phyloP scores from a whole-genome alignment of 228 moss, liverwort and hornwort genomes.

The Sphagnum magellanicum region DNA sequence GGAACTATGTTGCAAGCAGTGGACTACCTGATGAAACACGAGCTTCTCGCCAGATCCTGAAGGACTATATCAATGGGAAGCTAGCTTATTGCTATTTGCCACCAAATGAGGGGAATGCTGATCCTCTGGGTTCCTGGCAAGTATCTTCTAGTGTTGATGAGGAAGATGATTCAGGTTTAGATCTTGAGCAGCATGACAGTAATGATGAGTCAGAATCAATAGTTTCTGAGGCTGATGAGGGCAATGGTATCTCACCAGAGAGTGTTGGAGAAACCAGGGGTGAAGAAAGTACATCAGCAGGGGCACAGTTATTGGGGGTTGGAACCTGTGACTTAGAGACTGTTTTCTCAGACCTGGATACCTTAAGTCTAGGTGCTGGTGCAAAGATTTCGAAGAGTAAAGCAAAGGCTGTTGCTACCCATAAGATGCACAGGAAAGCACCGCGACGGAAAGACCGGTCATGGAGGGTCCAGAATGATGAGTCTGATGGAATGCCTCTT shows the following conservation, averaged over 20 bases:
- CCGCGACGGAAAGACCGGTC: slow-evolving; percentile 77
- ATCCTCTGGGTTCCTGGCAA: not conserved
- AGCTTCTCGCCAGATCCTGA: slow-evolving; percentile 34
- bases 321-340: slow-evolving; percentile 13
- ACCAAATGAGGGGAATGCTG: slow-evolving; percentile 10
- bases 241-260: not conserved
- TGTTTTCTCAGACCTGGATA: slow-evolving; percentile 36
- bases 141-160: not conserved
- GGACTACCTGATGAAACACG: slow-evolving; percentile 55
- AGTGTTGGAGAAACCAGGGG: slow-evolving; percentile 1
- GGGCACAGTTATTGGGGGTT: slow-evolving; percentile 7
- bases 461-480: slow-evolving; percentile 71
- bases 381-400: slow-evolving; percentile 17
- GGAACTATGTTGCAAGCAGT: slow-evolving; percentile 38
- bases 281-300: slow-evolving; percentile 7
- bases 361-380: slow-evolving; percentile 30
- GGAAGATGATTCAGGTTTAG: not conserved
- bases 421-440: slow-evolving; percentile 69
- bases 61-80: slow-evolving; percentile 47
- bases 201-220: slow-evolving; percentile 3
- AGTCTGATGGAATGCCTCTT: slow-evolving; percentile 50
- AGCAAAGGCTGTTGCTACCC: slow-evolving; percentile 26
- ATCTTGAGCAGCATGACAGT: not conserved
- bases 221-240: slow-evolving; percentile 9
- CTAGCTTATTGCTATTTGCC: slow-evolving; percentile 32